Conservation (phyloP, 768 basidiomycete genomes). For the Phylloporus sp. region DNA sequence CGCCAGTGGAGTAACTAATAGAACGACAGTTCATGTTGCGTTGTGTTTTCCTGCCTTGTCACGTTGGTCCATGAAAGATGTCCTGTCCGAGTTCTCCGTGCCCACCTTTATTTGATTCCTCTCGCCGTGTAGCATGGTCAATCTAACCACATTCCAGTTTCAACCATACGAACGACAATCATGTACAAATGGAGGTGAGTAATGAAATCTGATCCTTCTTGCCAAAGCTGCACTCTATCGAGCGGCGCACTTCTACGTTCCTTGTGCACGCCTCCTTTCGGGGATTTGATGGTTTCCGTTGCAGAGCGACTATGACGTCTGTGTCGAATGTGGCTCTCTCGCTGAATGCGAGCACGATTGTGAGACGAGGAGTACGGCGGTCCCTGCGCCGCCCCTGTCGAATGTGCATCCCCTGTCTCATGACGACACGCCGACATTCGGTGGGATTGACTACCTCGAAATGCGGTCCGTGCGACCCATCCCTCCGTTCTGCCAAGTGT, state of each 20-base stretch:
- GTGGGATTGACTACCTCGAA: conserved; percentile 45
- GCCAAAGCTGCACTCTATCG: conserved; percentile 18
- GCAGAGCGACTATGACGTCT: conserved; percentile 72
- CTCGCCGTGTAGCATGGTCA: background rate
- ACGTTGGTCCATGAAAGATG: background rate
- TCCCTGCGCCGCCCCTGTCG: background rate
- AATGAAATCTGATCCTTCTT: conserved; percentile 14
- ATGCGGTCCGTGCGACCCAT: conserved; percentile 62
- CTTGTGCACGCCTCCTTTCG: background rate
- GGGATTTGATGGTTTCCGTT: conserved; percentile 11
- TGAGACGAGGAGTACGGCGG: conserved; percentile 13
- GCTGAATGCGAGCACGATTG: conserved; percentile 64
- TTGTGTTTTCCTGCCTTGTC: background rate
- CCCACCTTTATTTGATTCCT: background rate
- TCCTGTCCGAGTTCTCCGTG: background rate
- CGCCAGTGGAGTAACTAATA: conserved; percentile 8
- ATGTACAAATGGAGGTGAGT: conserved; percentile 68
- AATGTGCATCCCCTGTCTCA: conserved; percentile 12
- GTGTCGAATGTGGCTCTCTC: conserved; percentile 64
- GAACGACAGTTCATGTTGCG: background rate
- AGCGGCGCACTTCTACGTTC: background rate
- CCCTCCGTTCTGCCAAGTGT: conserved; percentile 50
- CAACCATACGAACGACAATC: conserved; percentile 65
- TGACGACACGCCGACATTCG: conserved; percentile 6
- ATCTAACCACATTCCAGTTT: conserved; percentile 44